Percentiles rank a stretch among this genome's conserved stretches.
Evolutionary conservation across 441 rosid genomes (phyloP).

Genomic region (Rhodomyrtus psidioides): DNA sequence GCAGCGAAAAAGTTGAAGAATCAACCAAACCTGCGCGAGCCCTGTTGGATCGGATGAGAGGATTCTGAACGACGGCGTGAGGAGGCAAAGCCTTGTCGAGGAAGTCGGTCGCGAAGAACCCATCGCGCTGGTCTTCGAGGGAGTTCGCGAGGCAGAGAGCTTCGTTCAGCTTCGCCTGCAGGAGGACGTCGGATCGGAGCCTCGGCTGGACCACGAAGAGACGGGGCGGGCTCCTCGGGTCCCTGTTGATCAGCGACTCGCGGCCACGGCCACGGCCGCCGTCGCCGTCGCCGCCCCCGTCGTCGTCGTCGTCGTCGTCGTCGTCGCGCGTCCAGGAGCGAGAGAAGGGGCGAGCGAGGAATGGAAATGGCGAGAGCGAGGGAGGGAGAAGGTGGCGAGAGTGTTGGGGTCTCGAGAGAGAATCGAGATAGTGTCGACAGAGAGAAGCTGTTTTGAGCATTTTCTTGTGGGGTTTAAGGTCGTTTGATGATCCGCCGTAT

Average conservation of each 20-base stretch:
- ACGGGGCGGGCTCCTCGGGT: conserved; percentile 52
- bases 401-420: background rate
- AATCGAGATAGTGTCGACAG: background rate
- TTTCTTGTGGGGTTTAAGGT: background rate
- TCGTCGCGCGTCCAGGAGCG: background rate
- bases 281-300: background rate
- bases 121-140: conserved; percentile 88
- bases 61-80: conserved; percentile 77
- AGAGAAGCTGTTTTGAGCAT: background rate
- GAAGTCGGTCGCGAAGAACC: conserved; percentile 56
- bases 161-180: conserved; percentile 75
- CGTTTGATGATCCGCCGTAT: background rate
- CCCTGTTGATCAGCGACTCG: conserved; percentile 43
- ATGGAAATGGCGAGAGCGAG: background rate
- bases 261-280: no score
- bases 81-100: conserved; percentile 68
- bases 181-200: conserved; percentile 43
- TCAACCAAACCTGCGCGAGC: conserved; percentile 51
- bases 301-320: background rate
- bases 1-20: background rate
- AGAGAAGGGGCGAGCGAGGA: background rate
- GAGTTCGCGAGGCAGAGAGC: conserved; percentile 90
- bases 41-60: conserved; percentile 43
- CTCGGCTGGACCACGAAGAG: conserved; percentile 92
- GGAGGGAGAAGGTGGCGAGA: background rate